Evolutionary conservation across 192 early-diverging fungal species (phyloP), one percentile per base, ranked within the genome.

Genomic region (Backusella macrospora): DNA sequence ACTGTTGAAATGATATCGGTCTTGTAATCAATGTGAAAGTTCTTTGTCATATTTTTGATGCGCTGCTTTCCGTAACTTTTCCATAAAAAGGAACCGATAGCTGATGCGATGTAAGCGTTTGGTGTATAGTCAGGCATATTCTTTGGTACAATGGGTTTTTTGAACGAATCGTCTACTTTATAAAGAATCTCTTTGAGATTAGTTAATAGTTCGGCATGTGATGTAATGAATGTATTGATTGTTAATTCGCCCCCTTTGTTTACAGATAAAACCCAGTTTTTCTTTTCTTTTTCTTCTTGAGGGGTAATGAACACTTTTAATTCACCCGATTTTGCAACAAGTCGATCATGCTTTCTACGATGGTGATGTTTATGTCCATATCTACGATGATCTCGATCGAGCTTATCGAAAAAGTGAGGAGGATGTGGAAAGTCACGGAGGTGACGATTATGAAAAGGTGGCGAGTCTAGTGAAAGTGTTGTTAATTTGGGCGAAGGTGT

Each of bases 211-310:
- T 73, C 72, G 37, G 42, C 55, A 18, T 73, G 62, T 0, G 72
- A 42, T 48, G 42, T 49, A 42, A 73, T 73, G 23, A 13, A 37
- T 34, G 72, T 73, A 10, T 47, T 64, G 40, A 73, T 73, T 14
- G 40, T 40, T 26, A 73, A 44, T 7, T 37, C 38, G 5, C 52
- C 52, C n/a, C 45, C 72, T 2, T 65, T 46, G 18, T 59, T 65
- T 13, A 73, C 62, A 29, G 62, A 65, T 12, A 73, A n/a, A 47
- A 14, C 29, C 72, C 72, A 73, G 1, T 18, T 40, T 18, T 63
- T 43, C 8, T 8, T 39, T 38, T 59, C 16, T 6, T 43, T 23
- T n/a, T 39, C 12, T 1, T 59, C 18, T 29, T 39, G 38, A 13
- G 37, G 16, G 7, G 65, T 21, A 3, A 66, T 3, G 38, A 16